Conservation (phyloP, 2,329 filamentous ascomycete species). For the Pseudogymnoascus sp. region DNA sequence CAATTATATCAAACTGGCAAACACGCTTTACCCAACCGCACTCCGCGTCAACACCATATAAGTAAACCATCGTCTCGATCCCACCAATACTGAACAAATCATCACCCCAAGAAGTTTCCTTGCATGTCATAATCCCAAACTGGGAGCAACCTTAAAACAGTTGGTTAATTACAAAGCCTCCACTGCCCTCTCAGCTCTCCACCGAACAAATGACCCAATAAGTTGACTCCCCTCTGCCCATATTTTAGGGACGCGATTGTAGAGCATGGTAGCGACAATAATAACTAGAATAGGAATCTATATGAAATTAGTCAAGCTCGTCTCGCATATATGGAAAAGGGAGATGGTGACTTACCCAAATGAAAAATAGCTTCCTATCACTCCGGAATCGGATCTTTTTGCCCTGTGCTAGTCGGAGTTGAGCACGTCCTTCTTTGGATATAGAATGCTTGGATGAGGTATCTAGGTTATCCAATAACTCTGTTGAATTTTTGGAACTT, state of each 20-base stretch:
- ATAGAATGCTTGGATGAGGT: conserved; percentile 56
- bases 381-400: conserved; percentile 51
- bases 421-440: conserved; percentile 57
- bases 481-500: conserved; percentile 32
- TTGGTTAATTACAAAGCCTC: neutral
- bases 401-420: conserved; percentile 51
- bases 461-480: conserved; percentile 38
- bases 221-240: conserved; percentile 19
- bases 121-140: neutral
- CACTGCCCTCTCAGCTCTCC: conserved; percentile 25
- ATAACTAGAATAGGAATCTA: conserved; percentile 43
- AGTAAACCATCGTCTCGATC: neutral
- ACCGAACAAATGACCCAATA: conserved; percentile 12
- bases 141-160: neutral
- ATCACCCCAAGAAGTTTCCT: neutral
- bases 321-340: neutral
- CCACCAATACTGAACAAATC: conserved; percentile 1
- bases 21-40: conserved; percentile 2
- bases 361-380: conserved; percentile 58
- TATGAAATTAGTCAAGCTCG: conserved; percentile 15
- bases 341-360: conserved; percentile 45
- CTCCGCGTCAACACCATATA: neutral
- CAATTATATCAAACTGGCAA: conserved; percentile 6
- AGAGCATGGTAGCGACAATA: conserved; percentile 42
- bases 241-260: conserved; percentile 43